Conservation (phyloP, 2,329 filamentous ascomycete genomes). For the Pyrenochaeta sp. region DNA sequence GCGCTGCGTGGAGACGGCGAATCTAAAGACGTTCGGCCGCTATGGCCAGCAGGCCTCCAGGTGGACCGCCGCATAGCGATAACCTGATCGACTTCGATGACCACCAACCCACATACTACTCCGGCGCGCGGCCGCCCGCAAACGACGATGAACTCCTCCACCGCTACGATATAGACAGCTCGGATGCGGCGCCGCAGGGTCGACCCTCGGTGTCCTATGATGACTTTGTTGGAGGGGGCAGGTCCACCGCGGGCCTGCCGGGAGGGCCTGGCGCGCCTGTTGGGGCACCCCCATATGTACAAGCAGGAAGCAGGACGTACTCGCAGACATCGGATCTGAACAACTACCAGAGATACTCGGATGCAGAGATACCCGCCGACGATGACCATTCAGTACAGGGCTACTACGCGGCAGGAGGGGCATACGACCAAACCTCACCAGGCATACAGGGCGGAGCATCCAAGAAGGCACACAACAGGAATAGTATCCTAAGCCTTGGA, state of each 20-base stretch:
- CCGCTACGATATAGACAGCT: slow-evolving; percentile 74
- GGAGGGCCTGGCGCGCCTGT: slow-evolving; percentile 54
- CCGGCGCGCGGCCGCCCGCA: slow-evolving; percentile 78
- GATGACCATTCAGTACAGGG: slow-evolving; percentile 76
- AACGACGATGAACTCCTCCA: slow-evolving; percentile 83
- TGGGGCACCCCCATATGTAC: slow-evolving; percentile 46
- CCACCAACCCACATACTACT: slow-evolving; percentile 74
- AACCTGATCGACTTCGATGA: slow-evolving; percentile 79
- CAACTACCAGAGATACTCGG: slow-evolving; percentile 93
- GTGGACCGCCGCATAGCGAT: slow-evolving; percentile 57
- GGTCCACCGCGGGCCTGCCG: slow-evolving; percentile 55
- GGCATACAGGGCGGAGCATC: slow-evolving; percentile 58
- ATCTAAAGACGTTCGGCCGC: slow-evolving; percentile 36
- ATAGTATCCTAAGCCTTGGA: slow-evolving; percentile 86
- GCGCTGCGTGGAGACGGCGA: slow-evolving; percentile 33
- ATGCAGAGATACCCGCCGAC: slow-evolving; percentile 81
- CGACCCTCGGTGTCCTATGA: slow-evolving; percentile 94
- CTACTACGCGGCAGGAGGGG: slow-evolving; percentile 76
- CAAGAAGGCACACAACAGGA: slow-evolving; percentile 74
- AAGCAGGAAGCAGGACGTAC: slow-evolving; percentile 57
- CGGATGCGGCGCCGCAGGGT: slow-evolving; percentile 67
- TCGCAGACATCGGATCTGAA: slow-evolving; percentile 82
- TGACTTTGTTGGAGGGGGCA: slow-evolving; percentile 82
- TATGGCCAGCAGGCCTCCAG: slow-evolving; percentile 65
- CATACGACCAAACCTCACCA: slow-evolving; percentile 64